Conservation (phyloP, 202 grass and related monocot species). For the Panicum hallii region DNA sequence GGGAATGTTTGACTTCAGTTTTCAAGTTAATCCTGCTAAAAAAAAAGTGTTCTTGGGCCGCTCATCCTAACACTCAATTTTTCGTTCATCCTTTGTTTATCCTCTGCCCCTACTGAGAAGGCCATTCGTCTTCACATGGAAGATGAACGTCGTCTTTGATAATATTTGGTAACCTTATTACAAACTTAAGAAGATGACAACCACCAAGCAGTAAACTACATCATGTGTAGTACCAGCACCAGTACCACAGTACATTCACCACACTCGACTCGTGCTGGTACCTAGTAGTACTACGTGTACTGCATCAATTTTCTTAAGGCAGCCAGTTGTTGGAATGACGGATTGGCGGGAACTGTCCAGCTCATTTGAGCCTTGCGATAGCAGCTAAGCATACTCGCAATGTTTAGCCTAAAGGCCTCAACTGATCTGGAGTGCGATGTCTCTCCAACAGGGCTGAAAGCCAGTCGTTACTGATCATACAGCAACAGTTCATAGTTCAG, state of each 20-base stretch:
- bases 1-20: too few species aligned
- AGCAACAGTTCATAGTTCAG: not conserved
- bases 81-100: too few species aligned
- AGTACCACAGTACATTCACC: not conserved
- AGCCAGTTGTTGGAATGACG: not conserved
- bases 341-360: not conserved
- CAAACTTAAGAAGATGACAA: not conserved
- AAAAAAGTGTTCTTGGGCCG: too few species aligned
- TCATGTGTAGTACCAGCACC: too few species aligned
- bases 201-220: not conserved
- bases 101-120: too few species aligned
- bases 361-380: not conserved
- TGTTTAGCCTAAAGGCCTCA: not conserved
- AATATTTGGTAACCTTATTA: not conserved
- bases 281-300: not conserved
- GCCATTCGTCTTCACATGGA: too few species aligned
- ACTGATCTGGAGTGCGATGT: not conserved
- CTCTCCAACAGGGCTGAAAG: slow-evolving; percentile 12
- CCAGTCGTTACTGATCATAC: not conserved
- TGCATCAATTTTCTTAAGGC: not conserved
- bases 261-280: not conserved
- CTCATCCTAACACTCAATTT: too few species aligned
- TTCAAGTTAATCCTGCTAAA: too few species aligned
- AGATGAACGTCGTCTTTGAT: too few species aligned
- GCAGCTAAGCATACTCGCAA: not conserved